Conservation (phyloP, 2,329 filamentous ascomycete species). For the Colletotrichum abscissum region DNA sequence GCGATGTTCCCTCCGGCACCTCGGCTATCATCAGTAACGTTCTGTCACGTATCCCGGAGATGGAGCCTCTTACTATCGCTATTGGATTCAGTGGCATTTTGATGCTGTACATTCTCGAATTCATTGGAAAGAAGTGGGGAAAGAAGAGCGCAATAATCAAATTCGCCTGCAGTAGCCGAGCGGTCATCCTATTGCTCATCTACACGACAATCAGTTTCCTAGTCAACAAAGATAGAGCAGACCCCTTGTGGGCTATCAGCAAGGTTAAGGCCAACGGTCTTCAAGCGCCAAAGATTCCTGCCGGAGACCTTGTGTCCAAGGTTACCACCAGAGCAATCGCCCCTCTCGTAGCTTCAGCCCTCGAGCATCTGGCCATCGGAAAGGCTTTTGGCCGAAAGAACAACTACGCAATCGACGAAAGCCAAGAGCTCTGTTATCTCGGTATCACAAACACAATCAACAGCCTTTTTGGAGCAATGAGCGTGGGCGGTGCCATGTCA, state of each 20-base stretch:
- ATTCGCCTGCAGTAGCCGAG: constrained; percentile 69
- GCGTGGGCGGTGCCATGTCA: constrained; percentile 74
- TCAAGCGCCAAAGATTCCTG: constrained; percentile 59
- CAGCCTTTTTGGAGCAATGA: constrained; percentile 73
- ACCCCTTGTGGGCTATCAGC: constrained; percentile 67
- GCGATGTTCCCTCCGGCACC: constrained; percentile 60
- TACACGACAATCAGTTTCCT: constrained; percentile 73
- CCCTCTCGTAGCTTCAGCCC: constrained; percentile 69
- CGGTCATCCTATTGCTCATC: constrained; percentile 69
- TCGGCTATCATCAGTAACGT: constrained; percentile 70
- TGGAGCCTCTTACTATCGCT: constrained; percentile 67
- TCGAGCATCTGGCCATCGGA: constrained; percentile 74
- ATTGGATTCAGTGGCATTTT: constrained; percentile 69
- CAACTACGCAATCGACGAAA: constrained; percentile 71
- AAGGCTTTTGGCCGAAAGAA: constrained; percentile 72
- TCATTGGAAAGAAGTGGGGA: constrained; percentile 69
- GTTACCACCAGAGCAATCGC: constrained; percentile 67
- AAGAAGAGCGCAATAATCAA: constrained; percentile 67
- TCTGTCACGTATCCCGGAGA: constrained; percentile 65
- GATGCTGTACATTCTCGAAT: constrained; percentile 66
- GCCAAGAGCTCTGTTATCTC: constrained; percentile 73
- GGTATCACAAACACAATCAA: constrained; percentile 73
- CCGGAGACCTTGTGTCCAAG: constrained; percentile 60
- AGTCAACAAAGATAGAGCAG: constrained; percentile 64
- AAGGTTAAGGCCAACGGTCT: constrained; percentile 68